Evolutionary conservation across 768 basidiomycete species (phyloP), one percentile per base, ranked within the genome.

Genomic region (Tulasnella sp.): DNA sequence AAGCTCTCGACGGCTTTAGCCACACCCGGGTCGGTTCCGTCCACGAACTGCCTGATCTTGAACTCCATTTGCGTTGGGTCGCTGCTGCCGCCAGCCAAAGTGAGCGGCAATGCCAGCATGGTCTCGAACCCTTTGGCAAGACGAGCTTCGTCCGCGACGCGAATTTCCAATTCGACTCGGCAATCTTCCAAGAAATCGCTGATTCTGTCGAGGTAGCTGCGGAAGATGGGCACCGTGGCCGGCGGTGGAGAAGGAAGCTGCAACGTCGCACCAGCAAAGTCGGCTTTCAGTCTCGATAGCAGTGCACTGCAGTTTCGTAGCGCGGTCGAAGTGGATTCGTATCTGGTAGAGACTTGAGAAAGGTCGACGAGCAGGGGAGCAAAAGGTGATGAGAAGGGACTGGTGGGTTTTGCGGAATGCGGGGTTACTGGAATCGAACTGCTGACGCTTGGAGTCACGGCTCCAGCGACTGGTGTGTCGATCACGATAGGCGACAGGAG

Each of bases 151-250:
- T 95, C 93, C 2, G 91, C 88, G 13, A 90, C 84, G 32, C 89
- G 88, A 55, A 95, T 94, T 84, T 95, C 93, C 29, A 95, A 84
- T 82, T 95, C 93, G 13, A 95, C 93, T 0, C 92, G 89, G 0
- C 89, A 89, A 80, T 94, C 93, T 82, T 94, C 93, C 5, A 88
- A 88, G 81, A 88, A 92, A 82, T 95, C 92, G 75, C 89, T 86
- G 61, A 95, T 85, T 10, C 93, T 86, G 35, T 89, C 86, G 23
- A 92, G 84, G 37, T 76, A 76, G 6, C 89, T 90, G 0, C 85
- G 85, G 26, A 84, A 84, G 10, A 55, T 57, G 37, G 37, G 48
- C 23, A 74, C 55, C 13, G 39, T 32, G 3, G 32, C 44, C 40
- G 37, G 35, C 20, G 51, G 67, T 44, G 77, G 32, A 23, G 77